A percentile compares a stretch with the other conserved stretches of the same genome.
These are phyloP conservation scores for Amanita muscaria DNA, from an alignment of 768 basidiomycete species.

Conservation along the genomic window DNA sequence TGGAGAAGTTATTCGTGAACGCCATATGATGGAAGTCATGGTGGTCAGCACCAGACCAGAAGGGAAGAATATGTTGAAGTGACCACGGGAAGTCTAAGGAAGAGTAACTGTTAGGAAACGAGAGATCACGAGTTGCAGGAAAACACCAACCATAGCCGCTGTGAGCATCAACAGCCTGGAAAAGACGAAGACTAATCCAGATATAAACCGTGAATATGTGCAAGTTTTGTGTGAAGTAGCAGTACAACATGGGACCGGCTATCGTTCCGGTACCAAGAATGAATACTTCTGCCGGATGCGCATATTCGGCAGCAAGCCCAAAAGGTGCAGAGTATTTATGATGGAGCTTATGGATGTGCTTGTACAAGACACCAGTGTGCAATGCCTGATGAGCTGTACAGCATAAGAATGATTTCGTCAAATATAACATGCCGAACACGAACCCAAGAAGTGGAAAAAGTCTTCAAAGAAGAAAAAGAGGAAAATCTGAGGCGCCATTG, in stretches of 20 bases:
- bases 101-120: constrained; percentile 1
- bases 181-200: constrained; percentile 90
- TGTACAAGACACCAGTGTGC: constrained; percentile 79
- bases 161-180: constrained; percentile 97
- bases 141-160: constrained; percentile 77
- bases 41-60: constrained; percentile 97
- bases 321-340: constrained; percentile 97
- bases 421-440: constrained; percentile 14
- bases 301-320: constrained; percentile 95
- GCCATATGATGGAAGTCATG: constrained; percentile 99
- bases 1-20: constrained; percentile 89
- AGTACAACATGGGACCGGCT: constrained; percentile 80
- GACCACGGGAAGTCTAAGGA: constrained; percentile 92
- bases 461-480: constrained; percentile 97
- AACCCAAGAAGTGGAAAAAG: constrained; percentile 85
- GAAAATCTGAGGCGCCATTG: constrained; percentile 68
- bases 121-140: neutral
- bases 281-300: constrained; percentile 93
- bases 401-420: neutral
- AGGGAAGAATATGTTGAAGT: constrained; percentile 81
- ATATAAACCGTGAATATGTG: constrained; percentile 91
- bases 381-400: constrained; percentile 75
- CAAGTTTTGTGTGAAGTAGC: constrained; percentile 61
- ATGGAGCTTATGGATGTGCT: constrained; percentile 93
- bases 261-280: constrained; percentile 92